Evolutionary conservation across 1,139 yeast species (phyloP).

Genomic region (Hansenula anomala): DNA sequence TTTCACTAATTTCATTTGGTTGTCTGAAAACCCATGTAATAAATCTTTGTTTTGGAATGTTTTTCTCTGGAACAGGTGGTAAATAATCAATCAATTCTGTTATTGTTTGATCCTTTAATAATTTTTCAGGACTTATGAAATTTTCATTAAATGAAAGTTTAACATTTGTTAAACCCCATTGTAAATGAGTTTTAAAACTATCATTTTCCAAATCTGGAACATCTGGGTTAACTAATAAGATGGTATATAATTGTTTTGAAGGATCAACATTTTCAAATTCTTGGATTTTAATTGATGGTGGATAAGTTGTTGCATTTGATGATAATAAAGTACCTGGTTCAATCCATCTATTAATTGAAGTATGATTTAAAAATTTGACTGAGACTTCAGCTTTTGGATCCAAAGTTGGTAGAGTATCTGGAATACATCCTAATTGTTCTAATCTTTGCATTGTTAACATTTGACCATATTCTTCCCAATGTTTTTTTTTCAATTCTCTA

Average conservation of each 20-base stretch:
- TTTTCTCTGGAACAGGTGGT: slow-evolving; percentile 90
- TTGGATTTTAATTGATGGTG: slow-evolving; percentile 72
- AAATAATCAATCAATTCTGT: slow-evolving; percentile 54
- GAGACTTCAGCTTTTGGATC: slow-evolving; percentile 77
- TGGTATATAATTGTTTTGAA: slow-evolving; percentile 53
- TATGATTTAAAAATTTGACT: slow-evolving; percentile 69
- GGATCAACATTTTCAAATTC: slow-evolving; percentile 56
- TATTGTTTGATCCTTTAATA: slow-evolving; percentile 18
- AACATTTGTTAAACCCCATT: slow-evolving; percentile 76
- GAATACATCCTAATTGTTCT: slow-evolving; percentile 80
- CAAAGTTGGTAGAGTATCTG: slow-evolving; percentile 89
- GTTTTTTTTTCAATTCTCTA: slow-evolving; percentile 58
- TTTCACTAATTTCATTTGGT: slow-evolving; percentile 23
- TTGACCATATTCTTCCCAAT: slow-evolving; percentile 68
- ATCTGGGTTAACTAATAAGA: slow-evolving; percentile 87
- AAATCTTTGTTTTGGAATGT: slow-evolving; percentile 76
- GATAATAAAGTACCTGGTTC: slow-evolving; percentile 77
- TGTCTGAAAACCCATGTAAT: slow-evolving; percentile 92
- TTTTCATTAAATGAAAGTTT: slow-evolving; percentile 56
- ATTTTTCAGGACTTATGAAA: slow-evolving; percentile 44
- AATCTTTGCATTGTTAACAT: slow-evolving; percentile 84
- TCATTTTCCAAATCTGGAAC: slow-evolving; percentile 73
- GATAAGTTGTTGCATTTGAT: slow-evolving; percentile 62
- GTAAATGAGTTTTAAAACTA: slow-evolving; percentile 65
- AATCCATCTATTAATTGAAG: slow-evolving; percentile 58